These are phyloP conservation scores for Fusarium sororula DNA, from an alignment of 2,329 filamentous ascomycete species.

Conservation along the genomic window DNA sequence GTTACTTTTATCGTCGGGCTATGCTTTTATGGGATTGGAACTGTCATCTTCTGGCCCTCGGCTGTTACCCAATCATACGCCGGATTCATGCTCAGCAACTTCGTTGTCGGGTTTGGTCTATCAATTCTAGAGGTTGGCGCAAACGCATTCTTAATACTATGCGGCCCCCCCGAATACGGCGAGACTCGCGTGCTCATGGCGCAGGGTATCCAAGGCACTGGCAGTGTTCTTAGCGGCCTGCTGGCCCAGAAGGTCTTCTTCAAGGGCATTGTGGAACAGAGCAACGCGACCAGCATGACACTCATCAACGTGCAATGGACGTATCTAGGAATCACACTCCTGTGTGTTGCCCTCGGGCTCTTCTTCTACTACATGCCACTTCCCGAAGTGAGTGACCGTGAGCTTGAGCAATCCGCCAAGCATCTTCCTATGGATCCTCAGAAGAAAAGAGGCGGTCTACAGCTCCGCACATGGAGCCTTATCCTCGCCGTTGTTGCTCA, in stretches of 20 bases:
- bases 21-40: constrained; percentile 77
- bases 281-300: constrained; percentile 49
- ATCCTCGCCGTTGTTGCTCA: constrained; percentile 78
- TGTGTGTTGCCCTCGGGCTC: constrained; percentile 75
- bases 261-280: constrained; percentile 58
- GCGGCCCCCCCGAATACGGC: constrained; percentile 76
- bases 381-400: constrained; percentile 66
- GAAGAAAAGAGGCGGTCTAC: constrained; percentile 61
- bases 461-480: constrained; percentile 66
- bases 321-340: constrained; percentile 81
- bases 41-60: constrained; percentile 88
- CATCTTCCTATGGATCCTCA: constrained; percentile 60
- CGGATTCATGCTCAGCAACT: constrained; percentile 78
- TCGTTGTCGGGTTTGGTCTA: constrained; percentile 81
- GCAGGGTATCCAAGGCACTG: constrained; percentile 80
- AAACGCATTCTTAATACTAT: constrained; percentile 77
- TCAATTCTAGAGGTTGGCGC: constrained; percentile 82
- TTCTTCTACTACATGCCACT: constrained; percentile 76
- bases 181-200: constrained; percentile 80
- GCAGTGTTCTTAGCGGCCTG: constrained; percentile 75
- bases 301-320: constrained; percentile 85
- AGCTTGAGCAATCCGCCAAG: constrained; percentile 60
- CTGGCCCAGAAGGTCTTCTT: constrained; percentile 81
- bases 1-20: constrained; percentile 82
- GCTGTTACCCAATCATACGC: constrained; percentile 78